These are phyloP conservation scores for Cryptococcus floricola DNA, from an alignment of 1,284 basidiomycete genomes.

Conservation along the genomic window DNA sequence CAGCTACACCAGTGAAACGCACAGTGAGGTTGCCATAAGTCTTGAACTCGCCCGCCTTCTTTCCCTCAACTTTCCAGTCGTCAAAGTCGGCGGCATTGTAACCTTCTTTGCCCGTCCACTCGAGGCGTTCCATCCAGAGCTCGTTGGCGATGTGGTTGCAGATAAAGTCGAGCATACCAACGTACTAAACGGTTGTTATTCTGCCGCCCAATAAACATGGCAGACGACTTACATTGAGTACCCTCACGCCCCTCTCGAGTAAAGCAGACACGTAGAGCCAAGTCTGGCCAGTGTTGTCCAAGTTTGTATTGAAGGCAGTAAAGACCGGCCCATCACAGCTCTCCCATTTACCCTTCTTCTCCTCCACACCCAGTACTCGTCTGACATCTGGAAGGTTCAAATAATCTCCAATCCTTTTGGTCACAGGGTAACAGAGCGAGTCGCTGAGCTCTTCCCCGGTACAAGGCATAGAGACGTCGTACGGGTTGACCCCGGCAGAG, in stretches of 20 bases:
- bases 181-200: conserved; percentile 18
- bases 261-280: conserved; percentile 62
- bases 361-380: conserved; percentile 59
- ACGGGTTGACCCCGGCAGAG: conserved; percentile 49
- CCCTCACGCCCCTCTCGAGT: conserved; percentile 66
- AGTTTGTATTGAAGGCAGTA: conserved; percentile 25
- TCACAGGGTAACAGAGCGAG: conserved; percentile 50
- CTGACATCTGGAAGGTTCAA: conserved; percentile 59
- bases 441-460: conserved; percentile 48
- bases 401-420: conserved; percentile 52
- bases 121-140: conserved; percentile 59
- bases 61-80: conserved; percentile 53
- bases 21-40: conserved; percentile 61
- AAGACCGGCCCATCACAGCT: conserved; percentile 53
- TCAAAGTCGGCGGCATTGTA: conserved; percentile 51
- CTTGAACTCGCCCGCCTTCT: conserved; percentile 57
- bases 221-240: conserved; percentile 56
- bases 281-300: conserved; percentile 43
- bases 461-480: conserved; percentile 63
- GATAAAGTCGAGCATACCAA: conserved; percentile 66
- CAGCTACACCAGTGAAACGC: conserved; percentile 55
- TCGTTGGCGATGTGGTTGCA: conserved; percentile 70
- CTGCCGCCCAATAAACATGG: background rate
- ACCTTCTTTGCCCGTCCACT: conserved; percentile 60
- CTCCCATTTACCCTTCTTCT: conserved; percentile 54